Evolutionary conservation across 345 rosid genomes (phyloP).

Genomic region (Brassica rapa): DNA sequence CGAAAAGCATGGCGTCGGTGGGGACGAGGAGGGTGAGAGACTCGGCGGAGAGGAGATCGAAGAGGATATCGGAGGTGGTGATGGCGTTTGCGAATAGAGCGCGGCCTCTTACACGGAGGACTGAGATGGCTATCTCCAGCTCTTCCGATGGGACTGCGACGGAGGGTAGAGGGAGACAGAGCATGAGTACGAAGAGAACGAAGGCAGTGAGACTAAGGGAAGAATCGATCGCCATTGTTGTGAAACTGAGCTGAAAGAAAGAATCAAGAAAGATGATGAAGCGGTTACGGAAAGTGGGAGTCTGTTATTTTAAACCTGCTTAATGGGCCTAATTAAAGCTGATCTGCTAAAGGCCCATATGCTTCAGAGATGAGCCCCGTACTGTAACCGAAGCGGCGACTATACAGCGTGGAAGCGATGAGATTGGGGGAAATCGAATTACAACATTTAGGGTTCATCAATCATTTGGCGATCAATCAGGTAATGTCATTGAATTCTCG

Average conservation of each 20-base stretch:
- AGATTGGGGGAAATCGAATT: constrained; percentile 18
- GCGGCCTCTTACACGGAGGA: constrained; percentile 42
- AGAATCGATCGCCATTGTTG: constrained; percentile 28
- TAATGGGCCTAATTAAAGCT: neutral
- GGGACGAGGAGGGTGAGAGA: constrained; percentile 43
- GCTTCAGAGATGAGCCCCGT: too few relatives aligned
- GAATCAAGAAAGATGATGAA: constrained; percentile 15
- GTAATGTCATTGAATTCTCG: constrained; percentile 1
- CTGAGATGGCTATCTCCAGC: constrained; percentile 33
- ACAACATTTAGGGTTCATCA: constrained; percentile 23
- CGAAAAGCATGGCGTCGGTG: constrained; percentile 42
- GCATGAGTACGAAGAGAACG: neutral
- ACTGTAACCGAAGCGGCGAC: neutral
- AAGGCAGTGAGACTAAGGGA: neutral
- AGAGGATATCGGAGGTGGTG: constrained; percentile 44
- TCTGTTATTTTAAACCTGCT: constrained; percentile 1
- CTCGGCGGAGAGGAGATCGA: constrained; percentile 42
- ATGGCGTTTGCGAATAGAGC: constrained; percentile 47
- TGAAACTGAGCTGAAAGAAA: neutral
- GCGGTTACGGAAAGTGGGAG: neutral
- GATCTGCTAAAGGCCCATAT: neutral
- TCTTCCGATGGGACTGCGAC: constrained; percentile 36
- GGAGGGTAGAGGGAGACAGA: constrained; percentile 19
- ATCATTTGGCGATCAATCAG: constrained; percentile 10
- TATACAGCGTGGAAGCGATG: neutral